phyloP scores from a whole-genome alignment of 2,329 filamentous ascomycete genomes.

The Sclerotinia minor region DNA sequence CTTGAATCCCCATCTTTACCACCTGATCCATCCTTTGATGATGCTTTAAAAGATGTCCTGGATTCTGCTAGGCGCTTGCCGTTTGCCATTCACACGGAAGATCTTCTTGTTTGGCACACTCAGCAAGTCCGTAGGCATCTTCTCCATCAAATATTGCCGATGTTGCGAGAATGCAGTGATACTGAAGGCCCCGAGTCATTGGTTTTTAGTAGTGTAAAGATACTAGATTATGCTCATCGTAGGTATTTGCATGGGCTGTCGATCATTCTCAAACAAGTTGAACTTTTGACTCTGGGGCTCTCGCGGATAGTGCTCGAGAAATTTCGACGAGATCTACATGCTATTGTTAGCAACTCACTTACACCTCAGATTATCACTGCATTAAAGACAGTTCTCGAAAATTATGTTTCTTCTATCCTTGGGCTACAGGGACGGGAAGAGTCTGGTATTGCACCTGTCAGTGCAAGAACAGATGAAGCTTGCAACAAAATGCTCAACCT shows the following conservation, averaged over 20 bases:
- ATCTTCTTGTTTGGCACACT: conserved; percentile 61
- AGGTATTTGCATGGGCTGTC: conserved; percentile 58
- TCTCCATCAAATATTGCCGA: conserved; percentile 57
- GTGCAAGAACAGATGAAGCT: conserved; percentile 42
- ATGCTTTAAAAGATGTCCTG: conserved; percentile 56
- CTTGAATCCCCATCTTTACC: conserved; percentile 32
- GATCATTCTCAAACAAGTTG: conserved; percentile 50
- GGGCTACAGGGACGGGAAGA: conserved; percentile 29
- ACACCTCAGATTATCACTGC: conserved; percentile 54
- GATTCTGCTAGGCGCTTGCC: conserved; percentile 50
- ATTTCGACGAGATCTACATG: conserved; percentile 63
- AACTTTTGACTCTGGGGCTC: conserved; percentile 40
- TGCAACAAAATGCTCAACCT: conserved; percentile 56
- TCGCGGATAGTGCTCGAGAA: conserved; percentile 47
- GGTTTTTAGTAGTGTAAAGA: conserved; percentile 54
- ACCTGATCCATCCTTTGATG: conserved; percentile 47
- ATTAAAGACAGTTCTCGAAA: conserved; percentile 55
- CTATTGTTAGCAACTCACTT: conserved; percentile 64
- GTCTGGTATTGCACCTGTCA: conserved; percentile 3
- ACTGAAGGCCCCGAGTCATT: conserved; percentile 47
- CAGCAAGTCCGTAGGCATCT: conserved; percentile 63
- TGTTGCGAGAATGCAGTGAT: conserved; percentile 49
- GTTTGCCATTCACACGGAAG: conserved; percentile 53
- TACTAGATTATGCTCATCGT: conserved; percentile 59
- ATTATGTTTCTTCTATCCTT: conserved; percentile 54